Base-by-base conservation (phyloP, 2,329 filamentous ascomycete genomes). In the Alternaria alternata region DNA sequence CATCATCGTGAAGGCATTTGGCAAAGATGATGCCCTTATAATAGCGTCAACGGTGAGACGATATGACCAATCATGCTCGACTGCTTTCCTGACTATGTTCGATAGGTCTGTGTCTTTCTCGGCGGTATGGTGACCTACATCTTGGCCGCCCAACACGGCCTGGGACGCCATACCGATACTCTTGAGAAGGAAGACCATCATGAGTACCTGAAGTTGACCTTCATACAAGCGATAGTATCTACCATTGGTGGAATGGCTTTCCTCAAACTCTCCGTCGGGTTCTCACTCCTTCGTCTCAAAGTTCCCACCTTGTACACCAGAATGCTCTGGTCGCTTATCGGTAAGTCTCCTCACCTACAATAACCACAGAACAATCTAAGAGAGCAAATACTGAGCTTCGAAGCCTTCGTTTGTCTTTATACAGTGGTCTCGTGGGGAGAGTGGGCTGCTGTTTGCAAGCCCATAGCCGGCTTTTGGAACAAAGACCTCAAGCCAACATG, bases 81-180 rank as follows among this genome's bases (percentile, higher is more conserved):
- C 3, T 62, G 46, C 14, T 48, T 34, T 12, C 7, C 44, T 34
- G 28, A 48, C 44, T 22, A n/a, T 32, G 28, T 22, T 20, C 11
- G 16, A 7, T 48, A 48, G 44, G 8, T 28, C 30, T 48, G 44
- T 48, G 44, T 48, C 8, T 48, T 34, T 34, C 44, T 48, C 20
- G 44, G 44, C 34, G 44, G 44, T 16, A 48, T 48, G 44, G 28
- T 48, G 44, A 48, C 44, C 18, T 32, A 48, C 44, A 48, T 48
- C 8, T 34, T 48, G 22, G 30, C 30, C 12, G 30, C 12, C 46
- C 30, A 48, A 12, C 46, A 48, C 22, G 46, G 46, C 46, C 20
- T 48, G 9, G 46, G 46, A 20, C 46, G 46, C 18, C 30, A 48
- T 18, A 48, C 46, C 18, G 46, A 48, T 18, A 48, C 46, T 6